Evolutionary conservation across 1,284 basidiomycete species (phyloP).

Genomic region (Melampsora larici-populina): DNA sequence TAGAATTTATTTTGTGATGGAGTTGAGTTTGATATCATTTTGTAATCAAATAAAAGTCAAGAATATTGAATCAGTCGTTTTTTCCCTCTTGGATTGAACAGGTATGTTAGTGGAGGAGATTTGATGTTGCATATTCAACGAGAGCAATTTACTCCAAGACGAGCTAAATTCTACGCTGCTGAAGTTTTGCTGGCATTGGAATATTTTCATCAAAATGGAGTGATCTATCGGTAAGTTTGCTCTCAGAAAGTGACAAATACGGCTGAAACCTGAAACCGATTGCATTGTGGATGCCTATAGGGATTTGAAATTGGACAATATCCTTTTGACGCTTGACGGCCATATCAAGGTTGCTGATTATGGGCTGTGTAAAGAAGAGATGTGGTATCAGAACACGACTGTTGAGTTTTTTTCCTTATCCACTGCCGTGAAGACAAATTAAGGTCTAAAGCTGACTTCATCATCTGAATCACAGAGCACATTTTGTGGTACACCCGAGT

Average conservation of each 20-base stretch:
- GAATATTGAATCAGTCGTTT: too few relatives aligned
- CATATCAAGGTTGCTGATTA: conserved; percentile 99
- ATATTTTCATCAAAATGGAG: conserved; percentile 97
- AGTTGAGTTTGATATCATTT: conserved; percentile 54
- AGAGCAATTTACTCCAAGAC: conserved; percentile 72
- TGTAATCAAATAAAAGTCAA: neutral
- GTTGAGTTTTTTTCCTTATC: neutral
- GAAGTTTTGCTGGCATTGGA: conserved; percentile 94
- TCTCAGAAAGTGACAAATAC: neutral
- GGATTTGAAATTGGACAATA: conserved; percentile 98
- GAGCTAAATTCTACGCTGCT: conserved; percentile 98
- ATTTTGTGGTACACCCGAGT: conserved; percentile 99
- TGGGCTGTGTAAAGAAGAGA: conserved; percentile 97
- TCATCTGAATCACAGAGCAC: conserved; percentile 63
- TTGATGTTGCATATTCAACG: conserved; percentile 78
- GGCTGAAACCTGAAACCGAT: too few relatives aligned
- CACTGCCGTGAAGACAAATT: neutral
- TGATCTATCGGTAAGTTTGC: conserved; percentile 72
- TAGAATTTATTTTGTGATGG: conserved; percentile 81
- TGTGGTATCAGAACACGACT: conserved; percentile 96
- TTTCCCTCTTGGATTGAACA: neutral
- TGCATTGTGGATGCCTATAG: too few relatives aligned
- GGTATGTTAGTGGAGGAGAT: conserved; percentile 68
- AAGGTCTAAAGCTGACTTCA: neutral
- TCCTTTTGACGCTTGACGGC: conserved; percentile 90